Evolutionary conservation across 2,329 filamentous ascomycete genomes (phyloP).

Genomic region (Plectosphaerella sp.): DNA sequence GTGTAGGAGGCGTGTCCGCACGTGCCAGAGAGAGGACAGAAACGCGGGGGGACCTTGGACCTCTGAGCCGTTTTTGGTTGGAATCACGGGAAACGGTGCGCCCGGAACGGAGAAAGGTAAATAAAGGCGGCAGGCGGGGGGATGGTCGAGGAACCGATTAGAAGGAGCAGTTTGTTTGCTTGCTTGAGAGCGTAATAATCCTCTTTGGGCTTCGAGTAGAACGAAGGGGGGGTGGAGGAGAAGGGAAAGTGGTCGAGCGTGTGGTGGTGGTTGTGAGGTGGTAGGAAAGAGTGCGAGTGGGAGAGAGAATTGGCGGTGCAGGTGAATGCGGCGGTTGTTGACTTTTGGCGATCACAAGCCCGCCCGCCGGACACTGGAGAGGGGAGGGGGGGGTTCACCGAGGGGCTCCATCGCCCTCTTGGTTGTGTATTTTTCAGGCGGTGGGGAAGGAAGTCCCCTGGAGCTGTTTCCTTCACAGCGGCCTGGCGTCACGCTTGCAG

Average conservation of each 20-base stretch:
- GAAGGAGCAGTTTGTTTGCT: constrained; percentile 1
- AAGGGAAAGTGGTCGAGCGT: constrained; percentile 10
- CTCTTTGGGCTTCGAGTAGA: too few relatives aligned
- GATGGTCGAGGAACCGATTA: background rate
- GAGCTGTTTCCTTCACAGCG: background rate
- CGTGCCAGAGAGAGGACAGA: constrained; percentile 8
- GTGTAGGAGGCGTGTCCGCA: constrained; percentile 1
- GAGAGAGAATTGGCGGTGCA: constrained; percentile 2
- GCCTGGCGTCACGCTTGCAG: background rate
- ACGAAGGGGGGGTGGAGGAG: constrained; percentile 15
- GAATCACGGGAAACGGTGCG: background rate
- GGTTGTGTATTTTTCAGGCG: too few relatives aligned
- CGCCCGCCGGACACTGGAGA: background rate
- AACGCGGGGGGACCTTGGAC: constrained; percentile 5
- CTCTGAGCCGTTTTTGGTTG: background rate
- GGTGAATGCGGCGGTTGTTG: background rate
- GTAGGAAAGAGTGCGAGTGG: background rate
- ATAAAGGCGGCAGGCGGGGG: background rate
- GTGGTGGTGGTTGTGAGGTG: background rate
- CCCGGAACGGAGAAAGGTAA: background rate
- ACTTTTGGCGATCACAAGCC: background rate
- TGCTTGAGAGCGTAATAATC: constrained; percentile 1
- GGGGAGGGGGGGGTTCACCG: background rate
- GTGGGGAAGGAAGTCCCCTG: too few relatives aligned
- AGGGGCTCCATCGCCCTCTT: too few relatives aligned